A percentile compares a stretch with the other conserved stretches of the same genome.
Evolutionary conservation across 805 yeast species (phyloP).

Genomic region (Saturnispora halmiae): DNA sequence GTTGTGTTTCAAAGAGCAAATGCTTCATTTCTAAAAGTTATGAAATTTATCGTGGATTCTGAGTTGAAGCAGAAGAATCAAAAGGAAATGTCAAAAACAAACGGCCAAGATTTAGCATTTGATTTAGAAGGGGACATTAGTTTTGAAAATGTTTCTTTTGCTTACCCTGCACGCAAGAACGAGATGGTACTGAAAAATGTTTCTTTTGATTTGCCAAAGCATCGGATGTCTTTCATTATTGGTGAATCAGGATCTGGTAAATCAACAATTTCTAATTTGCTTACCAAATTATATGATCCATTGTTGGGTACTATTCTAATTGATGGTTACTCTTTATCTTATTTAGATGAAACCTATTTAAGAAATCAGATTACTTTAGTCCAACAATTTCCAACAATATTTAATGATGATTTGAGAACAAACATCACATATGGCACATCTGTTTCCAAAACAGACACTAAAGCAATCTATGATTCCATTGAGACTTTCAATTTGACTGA

Average conservation of each 20-base stretch:
- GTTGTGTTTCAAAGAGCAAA: constrained; percentile 61
- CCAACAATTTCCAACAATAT: constrained; percentile 61
- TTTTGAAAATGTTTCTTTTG: constrained; percentile 50
- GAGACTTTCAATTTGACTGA: constrained; percentile 44
- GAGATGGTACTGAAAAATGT: constrained; percentile 41
- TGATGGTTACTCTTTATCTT: constrained; percentile 41
- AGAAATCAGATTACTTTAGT: constrained; percentile 58
- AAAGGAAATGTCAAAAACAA: background rate
- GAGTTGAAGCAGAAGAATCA: constrained; percentile 6
- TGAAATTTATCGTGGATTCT: constrained; percentile 28
- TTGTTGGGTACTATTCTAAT: constrained; percentile 47
- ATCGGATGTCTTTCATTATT: constrained; percentile 51
- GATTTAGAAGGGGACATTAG: constrained; percentile 39
- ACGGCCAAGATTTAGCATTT: constrained; percentile 19
- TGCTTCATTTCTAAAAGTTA: constrained; percentile 52
- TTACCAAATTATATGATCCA: constrained; percentile 53
- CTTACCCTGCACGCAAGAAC: constrained; percentile 50
- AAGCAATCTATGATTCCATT: constrained; percentile 36
- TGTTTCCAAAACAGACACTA: constrained; percentile 18
- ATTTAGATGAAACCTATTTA: constrained; percentile 43
- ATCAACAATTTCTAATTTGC: constrained; percentile 62
- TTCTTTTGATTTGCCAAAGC: constrained; percentile 36
- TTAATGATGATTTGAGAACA: constrained; percentile 51
- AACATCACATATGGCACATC: constrained; percentile 39
- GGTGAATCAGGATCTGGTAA: constrained; percentile 94